Evolutionary conservation across 352 stramenopile genomes (phyloP).

Genomic region (Phytopythium delawarense): DNA sequence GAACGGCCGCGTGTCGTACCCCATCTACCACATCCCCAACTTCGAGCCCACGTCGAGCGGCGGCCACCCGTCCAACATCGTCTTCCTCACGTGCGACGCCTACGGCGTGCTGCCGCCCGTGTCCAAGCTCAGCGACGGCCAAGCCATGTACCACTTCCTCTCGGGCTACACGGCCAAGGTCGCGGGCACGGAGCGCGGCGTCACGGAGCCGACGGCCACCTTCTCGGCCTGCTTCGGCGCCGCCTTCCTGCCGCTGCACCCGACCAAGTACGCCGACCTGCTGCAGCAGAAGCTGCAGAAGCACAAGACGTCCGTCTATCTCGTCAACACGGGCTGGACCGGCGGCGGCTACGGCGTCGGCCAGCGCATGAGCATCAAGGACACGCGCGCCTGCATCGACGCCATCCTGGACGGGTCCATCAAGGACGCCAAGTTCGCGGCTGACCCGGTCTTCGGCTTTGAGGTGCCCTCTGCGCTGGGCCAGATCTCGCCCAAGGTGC

Average conservation of each 20-base stretch:
- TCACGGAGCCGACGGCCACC: conserved; percentile 94
- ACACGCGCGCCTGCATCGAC: conserved; percentile 59
- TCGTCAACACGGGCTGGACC: conserved; percentile 97
- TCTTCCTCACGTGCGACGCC: conserved; percentile 98
- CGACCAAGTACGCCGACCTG: conserved; percentile 96
- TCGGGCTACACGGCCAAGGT: conserved; percentile 99
- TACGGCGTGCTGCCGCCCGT: conserved; percentile 97
- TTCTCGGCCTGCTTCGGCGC: conserved; percentile 98
- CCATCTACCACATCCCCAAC: conserved; percentile 98
- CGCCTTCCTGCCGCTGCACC: conserved; percentile 96
- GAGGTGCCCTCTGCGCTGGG: conserved; percentile 81
- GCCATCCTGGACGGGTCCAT: conserved; percentile 52
- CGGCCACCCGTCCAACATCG: conserved; percentile 94
- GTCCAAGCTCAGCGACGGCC: conserved; percentile 89
- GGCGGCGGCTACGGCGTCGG: conserved; percentile 94
- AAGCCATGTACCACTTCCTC: conserved; percentile 99
- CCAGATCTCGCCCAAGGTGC: conserved; percentile 80
- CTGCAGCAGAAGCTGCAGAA: conserved; percentile 95
- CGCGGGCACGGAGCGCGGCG: conserved; percentile 95
- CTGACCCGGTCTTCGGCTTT: conserved; percentile 71
- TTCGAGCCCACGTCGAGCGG: conserved; percentile 86
- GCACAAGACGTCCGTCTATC: conserved; percentile 92
- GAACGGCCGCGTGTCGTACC: conserved; percentile 98
- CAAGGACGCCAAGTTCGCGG: conserved; percentile 54
- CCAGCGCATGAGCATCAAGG: conserved; percentile 93